Percentiles rank a stretch among this genome's conserved stretches.
phyloP scores from a whole-genome alignment of 192 early-diverging fungal genomes.

The Entomortierella chlamydospora region DNA sequence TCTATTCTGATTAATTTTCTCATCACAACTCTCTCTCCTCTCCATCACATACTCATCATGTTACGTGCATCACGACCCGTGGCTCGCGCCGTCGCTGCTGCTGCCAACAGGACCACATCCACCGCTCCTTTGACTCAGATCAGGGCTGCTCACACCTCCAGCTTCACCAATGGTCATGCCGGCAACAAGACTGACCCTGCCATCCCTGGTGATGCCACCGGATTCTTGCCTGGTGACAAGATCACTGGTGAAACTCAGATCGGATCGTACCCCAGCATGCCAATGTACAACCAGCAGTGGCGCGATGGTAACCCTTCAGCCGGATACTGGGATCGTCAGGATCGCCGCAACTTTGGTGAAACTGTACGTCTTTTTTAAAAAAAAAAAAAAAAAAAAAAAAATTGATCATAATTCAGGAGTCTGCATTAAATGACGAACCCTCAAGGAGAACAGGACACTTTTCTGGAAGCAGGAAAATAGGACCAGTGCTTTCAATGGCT shows the following conservation, averaged over 20 bases:
- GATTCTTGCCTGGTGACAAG: slow-evolving; percentile 53
- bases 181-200: slow-evolving; percentile 43
- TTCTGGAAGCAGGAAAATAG: too few species aligned
- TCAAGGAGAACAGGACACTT: too few species aligned
- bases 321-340: slow-evolving; percentile 80
- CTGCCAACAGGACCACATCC: slow-evolving; percentile 1
- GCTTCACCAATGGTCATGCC: slow-evolving; percentile 12
- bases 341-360: slow-evolving; percentile 82
- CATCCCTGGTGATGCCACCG: slow-evolving; percentile 44
- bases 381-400: background rate
- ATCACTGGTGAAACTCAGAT: slow-evolving; percentile 74
- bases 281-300: slow-evolving; percentile 68
- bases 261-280: slow-evolving; percentile 81
- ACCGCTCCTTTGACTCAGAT: slow-evolving; percentile 1
- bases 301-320: slow-evolving; percentile 61
- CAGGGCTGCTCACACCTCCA: slow-evolving; percentile 6
- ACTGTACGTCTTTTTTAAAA: slow-evolving; percentile 49
- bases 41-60: slow-evolving; percentile 8
- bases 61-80: slow-evolving; percentile 23
- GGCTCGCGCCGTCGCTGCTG: slow-evolving; percentile 16
- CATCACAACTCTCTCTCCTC: background rate
- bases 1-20: background rate
- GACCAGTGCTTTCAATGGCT: too few species aligned
- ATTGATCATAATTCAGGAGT: too few species aligned
- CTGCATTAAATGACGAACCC: too few species aligned